Evolutionary conservation across 2,329 filamentous ascomycete species (phyloP).

Genomic region (Aspergillus amoenus): DNA sequence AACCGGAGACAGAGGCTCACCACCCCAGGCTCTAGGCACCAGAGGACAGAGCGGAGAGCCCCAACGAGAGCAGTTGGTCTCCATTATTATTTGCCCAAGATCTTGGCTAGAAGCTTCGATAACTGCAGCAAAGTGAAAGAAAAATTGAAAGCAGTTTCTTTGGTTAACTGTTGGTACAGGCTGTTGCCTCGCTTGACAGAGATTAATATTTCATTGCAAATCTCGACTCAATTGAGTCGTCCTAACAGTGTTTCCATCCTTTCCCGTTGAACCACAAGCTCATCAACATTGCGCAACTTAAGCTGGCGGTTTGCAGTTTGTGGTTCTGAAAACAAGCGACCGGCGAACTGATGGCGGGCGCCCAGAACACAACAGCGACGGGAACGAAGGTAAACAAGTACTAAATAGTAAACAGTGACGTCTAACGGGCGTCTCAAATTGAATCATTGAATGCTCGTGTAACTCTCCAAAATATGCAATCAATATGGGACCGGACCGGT

Average conservation of each 20-base stretch:
- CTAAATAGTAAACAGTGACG: no score
- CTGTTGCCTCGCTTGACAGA: no score
- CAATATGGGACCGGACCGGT: neutral
- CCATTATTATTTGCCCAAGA: neutral
- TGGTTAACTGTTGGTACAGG: no score
- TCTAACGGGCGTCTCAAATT: neutral
- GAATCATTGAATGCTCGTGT: neutral
- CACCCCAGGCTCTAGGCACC: neutral
- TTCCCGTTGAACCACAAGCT: no score
- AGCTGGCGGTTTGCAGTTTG: neutral
- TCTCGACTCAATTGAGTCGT: no score
- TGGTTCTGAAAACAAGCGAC: neutral
- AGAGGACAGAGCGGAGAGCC: neutral
- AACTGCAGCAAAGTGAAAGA: no score
- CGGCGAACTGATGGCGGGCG: neutral
- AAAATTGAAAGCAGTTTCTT: no score
- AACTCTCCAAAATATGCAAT: neutral
- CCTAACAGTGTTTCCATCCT: no score
- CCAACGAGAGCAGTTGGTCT: neutral
- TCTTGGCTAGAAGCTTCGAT: neutral
- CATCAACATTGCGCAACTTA: no score
- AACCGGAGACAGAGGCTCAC: neutral
- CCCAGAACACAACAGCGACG: no score
- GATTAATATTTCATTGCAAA: no score
- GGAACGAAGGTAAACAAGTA: neutral